Evolutionary conservation across 163 green algal species (phyloP), one percentile per base, ranked within the genome.

Genomic region (Chloroidium sp.): DNA sequence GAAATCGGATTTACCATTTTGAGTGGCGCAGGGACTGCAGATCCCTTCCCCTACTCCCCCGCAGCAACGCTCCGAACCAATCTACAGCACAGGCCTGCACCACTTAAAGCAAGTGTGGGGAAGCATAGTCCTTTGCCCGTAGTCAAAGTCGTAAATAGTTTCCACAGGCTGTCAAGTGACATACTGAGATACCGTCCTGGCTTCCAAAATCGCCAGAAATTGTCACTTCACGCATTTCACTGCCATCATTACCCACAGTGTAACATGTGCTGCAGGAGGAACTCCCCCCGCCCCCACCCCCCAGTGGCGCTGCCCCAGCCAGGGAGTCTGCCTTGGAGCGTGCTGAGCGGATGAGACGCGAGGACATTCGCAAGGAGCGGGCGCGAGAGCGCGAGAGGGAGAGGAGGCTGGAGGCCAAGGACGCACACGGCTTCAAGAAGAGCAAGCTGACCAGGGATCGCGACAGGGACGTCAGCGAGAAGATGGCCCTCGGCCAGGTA

Each of bases 381-480:
- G 76, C 87, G 58, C 85, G 94, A 13, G 95, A 98, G 90, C 86
- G 95, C 59, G 95, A 98, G 88, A 85, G 95, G 4, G 95, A 98
- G 88, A 84, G 93, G 59, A 87, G 95, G 61, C 87, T 98, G 58
- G 95, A 97, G 80, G 87, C 90, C 2, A 82, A 84, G 58, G 92
- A 96, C 69, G 90, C 88, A n/a, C 85, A 91, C 64, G 92, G 89
- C 4, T 85, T 84, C 77, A 98, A 98, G 90, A 93, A 93, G 84
- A 93, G 82, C 84, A 98, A 98, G 85, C 85, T 98, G 75, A 97
- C 95, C 6, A 90, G 96, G 61, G 96, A 99, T 87, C 83, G 92
- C 13, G 95, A 99, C 81, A 87, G 96, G 59, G 96, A 99, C 84
- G 90, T 99, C 76, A 93, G 87, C 60, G 96, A 99, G 85, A 95